phyloP scores from a whole-genome alignment of 345 rosid genomes.

The Brassica cretica region DNA sequence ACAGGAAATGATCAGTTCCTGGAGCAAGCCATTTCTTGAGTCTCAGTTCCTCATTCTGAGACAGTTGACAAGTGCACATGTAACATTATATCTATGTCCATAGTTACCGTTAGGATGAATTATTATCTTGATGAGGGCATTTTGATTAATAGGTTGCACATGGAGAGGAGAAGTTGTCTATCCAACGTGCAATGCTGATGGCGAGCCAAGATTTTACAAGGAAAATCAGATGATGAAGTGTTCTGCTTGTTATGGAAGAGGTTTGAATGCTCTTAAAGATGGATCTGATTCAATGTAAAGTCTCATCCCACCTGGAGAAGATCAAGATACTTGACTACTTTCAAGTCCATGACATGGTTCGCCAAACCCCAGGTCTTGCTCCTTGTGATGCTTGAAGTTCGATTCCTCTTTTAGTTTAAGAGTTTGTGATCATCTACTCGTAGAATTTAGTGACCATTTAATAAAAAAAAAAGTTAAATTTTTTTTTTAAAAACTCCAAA shows the following conservation, averaged over 20 bases:
- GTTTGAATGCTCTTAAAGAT: conserved; percentile 87
- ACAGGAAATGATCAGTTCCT: conserved; percentile 80
- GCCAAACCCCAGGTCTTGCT: conserved; percentile 78
- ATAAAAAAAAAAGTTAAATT: no score
- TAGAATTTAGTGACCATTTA: no score
- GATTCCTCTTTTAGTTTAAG: no score
- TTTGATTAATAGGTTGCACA: conserved; percentile 54
- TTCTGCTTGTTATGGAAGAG: conserved; percentile 75
- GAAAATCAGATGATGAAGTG: conserved; percentile 73
- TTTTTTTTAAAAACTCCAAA: no score
- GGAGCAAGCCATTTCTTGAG: conserved; percentile 72
- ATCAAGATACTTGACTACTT: conserved; percentile 74
- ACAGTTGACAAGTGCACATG: conserved; percentile 74
- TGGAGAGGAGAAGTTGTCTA: conserved; percentile 72
- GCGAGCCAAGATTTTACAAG: conserved; percentile 75
- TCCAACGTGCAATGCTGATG: conserved; percentile 67
- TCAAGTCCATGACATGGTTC: conserved; percentile 97
- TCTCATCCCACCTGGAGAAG: conserved; percentile 50
- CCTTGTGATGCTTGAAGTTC: conserved; percentile 3
- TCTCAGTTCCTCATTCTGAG: conserved; percentile 69
- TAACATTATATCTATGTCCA: conserved; percentile 18
- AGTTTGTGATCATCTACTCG: background rate
- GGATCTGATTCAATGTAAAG: conserved; percentile 86
- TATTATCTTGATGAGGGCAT: background rate
- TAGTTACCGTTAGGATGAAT: background rate